Evolutionary conservation across 495 filamentous ascomycete genomes (phyloP), one percentile per base, ranked within the genome.

Genomic region (Evernia prunastri): DNA sequence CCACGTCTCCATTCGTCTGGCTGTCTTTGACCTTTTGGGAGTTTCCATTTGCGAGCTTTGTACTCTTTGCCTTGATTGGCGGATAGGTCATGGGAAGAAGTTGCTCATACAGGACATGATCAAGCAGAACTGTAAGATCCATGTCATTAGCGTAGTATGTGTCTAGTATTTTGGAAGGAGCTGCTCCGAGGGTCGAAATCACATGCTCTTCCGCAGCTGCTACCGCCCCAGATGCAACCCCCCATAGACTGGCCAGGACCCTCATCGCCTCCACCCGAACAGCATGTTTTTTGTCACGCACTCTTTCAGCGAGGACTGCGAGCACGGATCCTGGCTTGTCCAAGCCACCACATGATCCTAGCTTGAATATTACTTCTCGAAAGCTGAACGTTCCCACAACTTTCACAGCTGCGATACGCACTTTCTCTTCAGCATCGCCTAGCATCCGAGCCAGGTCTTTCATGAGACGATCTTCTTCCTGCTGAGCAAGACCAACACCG

Each of bases 91-190:
- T 79, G 13, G 94, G 95, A 18, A 97, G 79, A 33, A 99, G 80
- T 36, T 84, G 86, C 64, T 96, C 92, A 73, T 86, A 95, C 49
- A 96, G 74, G n/a, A 93, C 89, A 27, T 86, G 85, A 64, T 97
- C 92, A 39, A 97, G 79, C 56, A 92, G 76, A 27, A 89, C 82
- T 72, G 92, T 92, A 60, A 97, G 84, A 64, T 96, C 92, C 7
- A 78, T 77, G 70, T 97, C 92, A 71, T 97, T 97, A 54, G 92
- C 88, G 71, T 96, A 99, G 66, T 87, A 89, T 1, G 89, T 86
- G 68, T 92, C 91, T 61, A 96, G 84, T 43, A 97, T 92, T 69
- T 86, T 91, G 3, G 86, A 87, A 17, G 94, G 93, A 51, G 92
- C 89, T 56, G 86, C 86, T 18, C 87, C 87, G 15, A 99, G 76